phyloP scores from a whole-genome alignment of 768 basidiomycete genomes.

The Podaxis sp. region DNA sequence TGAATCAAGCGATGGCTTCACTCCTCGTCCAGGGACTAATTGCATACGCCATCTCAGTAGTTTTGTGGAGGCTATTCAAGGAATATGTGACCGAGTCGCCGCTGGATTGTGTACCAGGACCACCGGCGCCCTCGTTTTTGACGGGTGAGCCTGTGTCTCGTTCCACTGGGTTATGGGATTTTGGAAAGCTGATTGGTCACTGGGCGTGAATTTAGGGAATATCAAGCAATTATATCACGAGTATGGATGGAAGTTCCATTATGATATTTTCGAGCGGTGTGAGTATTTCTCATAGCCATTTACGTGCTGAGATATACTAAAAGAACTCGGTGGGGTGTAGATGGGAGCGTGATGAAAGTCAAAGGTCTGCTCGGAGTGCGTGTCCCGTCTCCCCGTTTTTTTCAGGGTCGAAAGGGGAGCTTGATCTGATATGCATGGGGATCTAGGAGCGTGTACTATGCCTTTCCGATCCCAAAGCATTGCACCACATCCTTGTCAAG shows the following conservation, averaged over 20 bases:
- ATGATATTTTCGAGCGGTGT: constrained; percentile 33
- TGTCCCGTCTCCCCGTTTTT: not conserved
- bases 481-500: constrained; percentile 47
- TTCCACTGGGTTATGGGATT: not conserved
- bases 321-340: constrained; percentile 19
- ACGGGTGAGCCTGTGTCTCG: constrained; percentile 27
- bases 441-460: constrained; percentile 35
- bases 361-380: constrained; percentile 37
- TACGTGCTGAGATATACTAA: not conserved
- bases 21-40: too few species aligned
- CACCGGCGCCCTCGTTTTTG: constrained; percentile 26
- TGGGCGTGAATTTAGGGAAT: constrained; percentile 30
- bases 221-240: constrained; percentile 31
- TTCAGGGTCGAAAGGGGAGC: not conserved
- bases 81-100: constrained; percentile 5
- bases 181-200: not conserved
- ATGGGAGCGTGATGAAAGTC: constrained; percentile 34
- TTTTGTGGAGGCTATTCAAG: constrained; percentile 1
- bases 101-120: constrained; percentile 13
- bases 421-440: too few species aligned
- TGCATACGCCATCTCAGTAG: not conserved
- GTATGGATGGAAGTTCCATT: constrained; percentile 38
- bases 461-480: constrained; percentile 43
- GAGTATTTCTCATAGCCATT: constrained; percentile 11
- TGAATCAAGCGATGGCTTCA: too few species aligned